These are phyloP conservation scores for Ceratocystis diversiconidia DNA, from an alignment of 2,329 filamentous ascomycete species.

Conservation along the genomic window DNA sequence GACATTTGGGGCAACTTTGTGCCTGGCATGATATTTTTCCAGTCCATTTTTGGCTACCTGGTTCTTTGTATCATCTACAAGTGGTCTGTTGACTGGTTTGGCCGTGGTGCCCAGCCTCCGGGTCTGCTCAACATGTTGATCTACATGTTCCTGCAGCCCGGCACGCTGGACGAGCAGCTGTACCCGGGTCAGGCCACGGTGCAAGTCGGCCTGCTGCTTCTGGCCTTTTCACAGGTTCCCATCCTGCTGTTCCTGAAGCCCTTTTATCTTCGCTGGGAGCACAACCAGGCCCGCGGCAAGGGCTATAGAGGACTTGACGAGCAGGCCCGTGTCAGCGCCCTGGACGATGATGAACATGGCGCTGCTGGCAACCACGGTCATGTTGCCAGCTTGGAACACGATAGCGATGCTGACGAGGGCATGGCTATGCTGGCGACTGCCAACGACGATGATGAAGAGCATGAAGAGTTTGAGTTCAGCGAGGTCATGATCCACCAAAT, in stretches of 20 bases:
- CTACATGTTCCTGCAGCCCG: conserved; percentile 95
- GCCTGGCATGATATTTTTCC: conserved; percentile 98
- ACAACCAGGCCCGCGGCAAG: conserved; percentile 73
- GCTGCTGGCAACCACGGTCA: conserved; percentile 30
- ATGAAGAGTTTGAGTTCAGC: conserved; percentile 93
- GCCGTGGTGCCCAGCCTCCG: conserved; percentile 52
- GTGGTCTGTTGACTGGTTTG: conserved; percentile 78
- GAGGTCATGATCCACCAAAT: conserved; percentile 98
- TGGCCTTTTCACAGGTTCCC: conserved; percentile 78
- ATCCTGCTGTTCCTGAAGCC: conserved; percentile 89
- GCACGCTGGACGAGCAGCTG: conserved; percentile 55
- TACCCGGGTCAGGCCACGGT: conserved; percentile 65
- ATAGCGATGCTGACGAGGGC: conserved; percentile 57
- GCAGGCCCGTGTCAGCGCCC: conserved; percentile 69
- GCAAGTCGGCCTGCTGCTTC: conserved; percentile 62
- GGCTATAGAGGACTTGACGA: conserved; percentile 93
- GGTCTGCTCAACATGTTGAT: conserved; percentile 97
- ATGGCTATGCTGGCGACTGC: conserved; percentile 82
- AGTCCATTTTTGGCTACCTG: conserved; percentile 94
- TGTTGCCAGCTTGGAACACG: conserved; percentile 33
- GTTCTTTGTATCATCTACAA: conserved; percentile 93
- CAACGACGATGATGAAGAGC: conserved; percentile 51
- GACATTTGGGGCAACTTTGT: conserved; percentile 97
- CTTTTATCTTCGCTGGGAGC: conserved; percentile 83
- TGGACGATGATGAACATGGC: conserved; percentile 72